Base-by-base conservation (phyloP, 2,329 filamentous ascomycete species). In the Neodidymelliopsis sp. region DNA sequence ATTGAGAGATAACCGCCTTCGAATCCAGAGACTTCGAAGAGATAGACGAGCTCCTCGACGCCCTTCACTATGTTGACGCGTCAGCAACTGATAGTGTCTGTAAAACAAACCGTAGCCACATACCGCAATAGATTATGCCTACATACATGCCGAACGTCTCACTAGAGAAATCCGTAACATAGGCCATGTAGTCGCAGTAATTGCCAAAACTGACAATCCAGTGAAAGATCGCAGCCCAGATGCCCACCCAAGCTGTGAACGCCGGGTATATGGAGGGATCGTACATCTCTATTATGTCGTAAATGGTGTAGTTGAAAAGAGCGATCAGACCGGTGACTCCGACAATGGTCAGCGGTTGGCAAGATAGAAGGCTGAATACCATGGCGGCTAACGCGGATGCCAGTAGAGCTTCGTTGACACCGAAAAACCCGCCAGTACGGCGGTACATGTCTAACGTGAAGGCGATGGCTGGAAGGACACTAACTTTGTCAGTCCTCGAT, bases 271-370 rank as follows among this genome's bases (percentile, higher is more conserved):
- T 69, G 1, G 69, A 57, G 2, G 77, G 74, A 29, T 81, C 79
- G 50, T 83, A 77, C 10, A 70, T 70, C 19, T 66, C 66, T 33
- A 82, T 74, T 42, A 84, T 84, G 49, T 84, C 79, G 66, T 81
- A 84, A 53, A 83, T 82, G 18, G 81, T 84, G 58, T 82, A 84
- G 61, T 84, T 83, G 73, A 84, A 84, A 0, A 81, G 62, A 1
- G 66, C 64, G n/a, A 71, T 70, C 10, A 71, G 49, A 51, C 82
- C 81, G 4, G 81, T 83, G 27, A 84, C 79, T 4, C 81, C 81
- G 12, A 84, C 80, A 13, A 84, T 81, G 3, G 80, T 83, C 31
- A 84, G 65, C 0, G 81, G 81, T 58, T 84, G 81, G 22, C 75
- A 79, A 16, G 74, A 74, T 2, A 83, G 59, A 5, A 78, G 59